Evolutionary conservation across 192 early-diverging fungal species (phyloP), one percentile per base, ranked within the genome.

Genomic region (Backusella luteola): DNA sequence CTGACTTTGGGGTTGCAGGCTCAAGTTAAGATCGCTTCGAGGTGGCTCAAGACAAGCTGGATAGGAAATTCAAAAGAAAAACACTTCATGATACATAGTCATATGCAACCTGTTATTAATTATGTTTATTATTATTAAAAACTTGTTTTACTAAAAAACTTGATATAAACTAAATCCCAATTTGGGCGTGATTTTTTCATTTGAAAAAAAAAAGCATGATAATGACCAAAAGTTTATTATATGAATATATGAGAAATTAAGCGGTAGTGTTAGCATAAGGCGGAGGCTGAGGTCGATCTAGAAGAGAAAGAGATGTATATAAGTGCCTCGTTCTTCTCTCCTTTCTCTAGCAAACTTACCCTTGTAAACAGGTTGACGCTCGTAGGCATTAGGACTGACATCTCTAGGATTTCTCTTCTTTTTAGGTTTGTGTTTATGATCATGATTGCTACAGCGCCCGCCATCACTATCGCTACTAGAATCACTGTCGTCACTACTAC

Each of bases 301-400:
- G 9, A 63, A 23, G 3, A 63, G 2, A 63, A 26, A 29, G 2
- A 32, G 32, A 32, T 32, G 32, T 26, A 63, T 2, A 12, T 63
- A 12, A 63, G n/a, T 49, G 19, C 23, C 14, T 29, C 21, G 17
- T 4, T 26, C 21, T 26, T 59, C 1, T 19, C 21, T 59, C 6
- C 19, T 21, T 52, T 52, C 21, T 26, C 3, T 53, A 26, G 3
- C 3, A 39, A 29, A 73, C 53, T 35, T 71, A 81, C 80, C 56
- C 75, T 83, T 83, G 41, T 83, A 80, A 6, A 78, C 76, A 36
- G 79, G 82, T 46, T 83, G 82, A 8, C 80, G 67, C 71, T 84
- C 84, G 77, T 84, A 84, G 5, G 84, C 84, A 71, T 84, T 84
- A 29, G 84, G 78, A 63, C 78, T 84, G 19, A 80, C 74, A 32